Evolutionary conservation across 768 basidiomycete genomes (phyloP), one percentile per base, ranked within the genome.

Genomic region (Suillus subaureus): DNA sequence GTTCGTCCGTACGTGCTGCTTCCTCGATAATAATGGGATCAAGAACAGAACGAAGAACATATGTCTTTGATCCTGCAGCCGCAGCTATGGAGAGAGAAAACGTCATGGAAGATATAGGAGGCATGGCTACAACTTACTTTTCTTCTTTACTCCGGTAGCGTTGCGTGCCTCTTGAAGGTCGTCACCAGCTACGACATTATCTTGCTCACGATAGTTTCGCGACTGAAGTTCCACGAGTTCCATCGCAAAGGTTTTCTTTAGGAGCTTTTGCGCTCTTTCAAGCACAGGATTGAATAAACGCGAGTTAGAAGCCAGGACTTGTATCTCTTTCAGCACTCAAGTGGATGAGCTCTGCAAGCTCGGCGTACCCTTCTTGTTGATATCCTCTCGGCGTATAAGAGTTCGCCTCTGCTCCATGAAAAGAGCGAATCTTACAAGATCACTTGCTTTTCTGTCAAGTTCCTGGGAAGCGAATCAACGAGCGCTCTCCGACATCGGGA

Each of bases 191-290:
- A 49, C 40, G 12, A 67, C 42, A 51, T 51, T 3, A 51, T 72
- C 77, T 43, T 80, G 75, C 18, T 73, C 61, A 80, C 86, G 39
- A 83, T 73, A 72, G 49, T 72, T 86, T 28, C 89, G 85, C 0
- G 87, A 79, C 55, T 87, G 85, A 6, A 97, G 83, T 73, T 94
- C 92, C 33, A 90, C 87, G 9, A 97, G 83, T 70, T 97, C 93
- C 87, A 96, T 88, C 3, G 92, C 94, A 69, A 97, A 91, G 0
- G 84, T 88, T 16, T 81, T 81, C 16, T 79, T 78, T 5, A 97
- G 79, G 8, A 86, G 86, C 6, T 73, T 73, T 66, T 97, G 93
- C 2, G 93, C 94, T 21, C 72, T 72, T 0, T 74, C 73, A 43
- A 94, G 84, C 28, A 96, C 87, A 0, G 72, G 68, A n/a, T 85